Evolutionary conservation across 768 basidiomycete species (phyloP), one percentile per base, ranked within the genome.

Genomic region (Russula ochroleuca): DNA sequence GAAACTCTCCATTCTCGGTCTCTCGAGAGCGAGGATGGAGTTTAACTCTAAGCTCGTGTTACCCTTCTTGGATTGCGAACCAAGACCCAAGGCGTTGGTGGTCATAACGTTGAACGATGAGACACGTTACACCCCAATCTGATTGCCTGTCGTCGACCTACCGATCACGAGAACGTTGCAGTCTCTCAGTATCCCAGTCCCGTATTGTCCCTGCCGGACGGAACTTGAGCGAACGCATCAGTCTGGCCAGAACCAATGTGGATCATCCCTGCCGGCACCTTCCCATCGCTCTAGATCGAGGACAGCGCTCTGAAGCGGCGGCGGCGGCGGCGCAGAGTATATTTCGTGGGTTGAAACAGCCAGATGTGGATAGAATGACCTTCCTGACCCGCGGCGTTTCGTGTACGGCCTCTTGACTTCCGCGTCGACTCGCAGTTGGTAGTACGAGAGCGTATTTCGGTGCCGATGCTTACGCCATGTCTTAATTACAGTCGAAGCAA

Each of bases 371-470:
- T 13, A 61, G 23, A 45, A 52, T 47, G 33, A 28, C n/a, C 59
- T 37, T 35, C 52, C 59, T 28, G n/a, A 61, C 52, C 53, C 45
- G 47, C 53, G 61, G 53, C 53, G 53, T 62, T 62, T 62, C 45
- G 37, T 40, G 9, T 28, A 49, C 61, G 61, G 61, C 61, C 53
- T 62, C 47, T 62, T 62, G 61, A 23, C 28, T 40, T 55, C 60
- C 19, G 40, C 10, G 53, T 33, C 35, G 11, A 38, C 21, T 33
- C 17, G 3, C 28, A 17, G 52, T 45, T 54, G 10, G 52, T 28
- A 40, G 48, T 35, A 48, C n/a, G 49, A 51, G 35, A 53, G 43
- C 10, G 19, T 35, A 38, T 23, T 52, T 52, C 53, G 35, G 41
- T 45, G 41, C n/a, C 8, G 47, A 28, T 61, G 52, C 41, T 25